These are phyloP conservation scores for Crotalaria pallida DNA, from an alignment of 306 rosid genomes.

Conservation along the genomic window DNA sequence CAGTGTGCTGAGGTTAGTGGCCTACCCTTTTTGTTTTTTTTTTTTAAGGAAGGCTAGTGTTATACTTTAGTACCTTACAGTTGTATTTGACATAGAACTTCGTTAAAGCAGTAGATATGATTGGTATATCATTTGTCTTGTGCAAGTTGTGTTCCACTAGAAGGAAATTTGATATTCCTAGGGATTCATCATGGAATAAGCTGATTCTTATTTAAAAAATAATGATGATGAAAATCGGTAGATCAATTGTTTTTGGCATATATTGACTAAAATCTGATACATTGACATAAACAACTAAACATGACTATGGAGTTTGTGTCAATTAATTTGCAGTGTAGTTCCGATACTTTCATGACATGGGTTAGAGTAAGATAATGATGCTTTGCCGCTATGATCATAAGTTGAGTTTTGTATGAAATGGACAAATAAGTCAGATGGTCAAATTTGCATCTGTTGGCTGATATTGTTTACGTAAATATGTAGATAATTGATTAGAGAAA, in stretches of 20 bases:
- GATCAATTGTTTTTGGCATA: background rate
- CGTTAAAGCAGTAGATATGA: background rate
- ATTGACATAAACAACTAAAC: background rate
- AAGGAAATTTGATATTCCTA: background rate
- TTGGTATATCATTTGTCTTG: background rate
- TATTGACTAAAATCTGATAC: background rate
- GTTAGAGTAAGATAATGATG: no score
- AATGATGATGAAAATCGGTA: background rate
- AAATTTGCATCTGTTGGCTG: background rate
- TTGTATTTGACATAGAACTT: background rate
- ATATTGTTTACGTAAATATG: background rate
- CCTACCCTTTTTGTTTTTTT: no score
- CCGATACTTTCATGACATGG: no score
- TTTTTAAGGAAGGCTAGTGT: no score
- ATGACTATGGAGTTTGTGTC: background rate
- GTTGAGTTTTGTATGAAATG: no score
- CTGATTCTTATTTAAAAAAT: background rate
- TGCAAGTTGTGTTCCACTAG: background rate
- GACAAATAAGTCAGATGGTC: background rate
- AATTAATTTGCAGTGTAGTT: no score
- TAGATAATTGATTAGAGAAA: background rate
- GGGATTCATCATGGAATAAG: background rate
- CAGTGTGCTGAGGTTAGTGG: constrained; percentile 80
- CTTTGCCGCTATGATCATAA: no score
- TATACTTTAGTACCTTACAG: background rate